A percentile compares a stretch with the other conserved stretches of the same genome.
Evolutionary conservation across 768 basidiomycete species (phyloP).

Genomic region (Fomitopsis pulvina): DNA sequence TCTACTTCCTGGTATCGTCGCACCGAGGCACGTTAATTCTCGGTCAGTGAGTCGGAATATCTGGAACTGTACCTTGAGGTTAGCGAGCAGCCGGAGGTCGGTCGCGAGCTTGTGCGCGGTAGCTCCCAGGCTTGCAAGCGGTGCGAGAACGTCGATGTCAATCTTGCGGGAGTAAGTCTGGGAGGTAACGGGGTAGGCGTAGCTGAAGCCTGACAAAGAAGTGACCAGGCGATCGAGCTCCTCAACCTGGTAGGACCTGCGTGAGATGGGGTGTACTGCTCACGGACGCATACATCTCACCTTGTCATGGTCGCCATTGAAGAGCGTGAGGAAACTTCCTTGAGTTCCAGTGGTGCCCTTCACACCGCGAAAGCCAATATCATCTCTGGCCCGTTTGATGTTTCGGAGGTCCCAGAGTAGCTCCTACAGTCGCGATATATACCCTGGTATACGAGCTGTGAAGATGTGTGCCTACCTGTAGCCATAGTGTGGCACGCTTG

Average conservation of each 20-base stretch:
- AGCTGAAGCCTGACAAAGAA: conserved; percentile 84
- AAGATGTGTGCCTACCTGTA: conserved; percentile 51
- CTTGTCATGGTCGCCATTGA: conserved; percentile 94
- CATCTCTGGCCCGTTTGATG: conserved; percentile 80
- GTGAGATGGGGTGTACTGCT: neutral
- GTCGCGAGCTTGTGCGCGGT: conserved; percentile 98
- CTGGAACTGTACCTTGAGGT: conserved; percentile 77
- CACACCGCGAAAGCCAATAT: conserved; percentile 95
- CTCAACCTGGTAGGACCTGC: conserved; percentile 52
- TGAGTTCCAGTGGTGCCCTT: conserved; percentile 99
- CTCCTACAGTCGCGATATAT: conserved; percentile 45
- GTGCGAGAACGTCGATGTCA: conserved; percentile 86
- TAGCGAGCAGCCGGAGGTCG: conserved; percentile 89
- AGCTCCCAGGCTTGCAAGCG: conserved; percentile 85
- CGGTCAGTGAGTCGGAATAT: too few species aligned
- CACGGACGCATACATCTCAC: conserved; percentile 28
- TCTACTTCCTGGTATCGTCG: conserved; percentile 72
- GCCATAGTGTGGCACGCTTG: conserved; percentile 94
- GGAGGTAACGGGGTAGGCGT: conserved; percentile 95
- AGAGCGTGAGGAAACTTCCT: conserved; percentile 89
- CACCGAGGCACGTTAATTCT: neutral
- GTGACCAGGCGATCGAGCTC: conserved; percentile 86
- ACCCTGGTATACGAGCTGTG: too few species aligned
- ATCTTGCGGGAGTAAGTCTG: conserved; percentile 99
- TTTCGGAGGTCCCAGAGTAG: conserved; percentile 96